Evolutionary conservation across 345 rosid species (phyloP), one percentile per base, ranked within the genome.

Genomic region (Raphanus sativus): DNA sequence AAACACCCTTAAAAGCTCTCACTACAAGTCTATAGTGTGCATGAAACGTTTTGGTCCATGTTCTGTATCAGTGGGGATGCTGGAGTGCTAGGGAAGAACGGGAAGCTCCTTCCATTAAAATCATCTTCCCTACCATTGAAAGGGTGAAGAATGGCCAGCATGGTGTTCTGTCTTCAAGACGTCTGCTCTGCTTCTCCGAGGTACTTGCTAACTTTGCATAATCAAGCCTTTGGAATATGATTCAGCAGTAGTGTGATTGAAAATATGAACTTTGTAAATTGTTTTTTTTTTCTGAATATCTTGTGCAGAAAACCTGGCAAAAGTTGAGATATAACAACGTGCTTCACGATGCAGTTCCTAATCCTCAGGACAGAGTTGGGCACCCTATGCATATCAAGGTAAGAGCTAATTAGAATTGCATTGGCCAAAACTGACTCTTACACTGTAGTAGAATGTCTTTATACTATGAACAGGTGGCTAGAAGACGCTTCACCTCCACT

Each of bases 111-210:
- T 91, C 93, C 61, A 77, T 94, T 34, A 76, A 82, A 81, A 86
- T 91, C 64, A 73, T 90, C 74, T 94, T 90, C 67, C 98, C 97
- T 45, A 91, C 98, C 42, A 90, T 94, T 34, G 90, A 89, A 69
- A 88, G 89, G 77, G 96, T 87, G 75, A 89, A 86, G 83, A 91
- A 71, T 73, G 87, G 92, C 28, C 77, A 81, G 68, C 58, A 74
- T 60, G 96, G 96, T 58, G 80, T 94, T 87, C 80, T 85, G 59
- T 83, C 92, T 65, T 89, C 94, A 67, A 87, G 81, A 71, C 86
- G 78, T 70, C 73, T 94, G 74, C 94, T 94, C 82, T 94, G 94
- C 82, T 91, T 94, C 83, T 86, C 97, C 2, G 98, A 94, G 95
- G 96, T 94, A 89, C 68, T 30, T 55, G 67, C 65, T 38, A 13